Evolutionary conservation across 2,329 filamentous ascomycete genomes (phyloP).

Genomic region (Exophiala viscosa): DNA sequence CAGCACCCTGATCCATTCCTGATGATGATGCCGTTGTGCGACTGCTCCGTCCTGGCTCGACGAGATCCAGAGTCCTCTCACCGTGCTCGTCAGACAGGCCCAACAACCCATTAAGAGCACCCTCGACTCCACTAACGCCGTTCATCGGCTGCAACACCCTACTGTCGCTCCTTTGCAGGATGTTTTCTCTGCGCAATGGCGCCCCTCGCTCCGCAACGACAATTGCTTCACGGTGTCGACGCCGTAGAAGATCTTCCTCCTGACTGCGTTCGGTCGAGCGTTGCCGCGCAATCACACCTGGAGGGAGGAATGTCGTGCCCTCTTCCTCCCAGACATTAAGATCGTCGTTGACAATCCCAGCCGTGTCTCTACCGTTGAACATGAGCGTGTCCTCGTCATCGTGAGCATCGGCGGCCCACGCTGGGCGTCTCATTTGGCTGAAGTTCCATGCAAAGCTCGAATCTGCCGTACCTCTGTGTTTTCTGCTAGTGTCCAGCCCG

Average conservation of each 20-base stretch:
- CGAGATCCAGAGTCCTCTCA: not conserved
- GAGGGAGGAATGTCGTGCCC: not conserved
- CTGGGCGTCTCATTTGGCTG: not conserved
- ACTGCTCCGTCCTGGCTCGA: not conserved
- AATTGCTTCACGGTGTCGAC: slow-evolving; percentile 81
- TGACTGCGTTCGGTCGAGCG: slow-evolving; percentile 18
- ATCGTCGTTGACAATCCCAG: slow-evolving; percentile 31
- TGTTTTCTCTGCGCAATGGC: slow-evolving; percentile 69
- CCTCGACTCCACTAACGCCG: slow-evolving; percentile 18
- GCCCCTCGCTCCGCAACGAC: slow-evolving; percentile 82
- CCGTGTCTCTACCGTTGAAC: slow-evolving; percentile 52
- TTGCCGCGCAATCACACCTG: slow-evolving; percentile 2
- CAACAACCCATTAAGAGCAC: slow-evolving; percentile 17
- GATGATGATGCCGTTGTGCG: no score
- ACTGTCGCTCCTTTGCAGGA: slow-evolving; percentile 59
- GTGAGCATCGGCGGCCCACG: slow-evolving; percentile 43
- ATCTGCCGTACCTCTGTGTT: slow-evolving; percentile 33
- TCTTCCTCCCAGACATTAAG: slow-evolving; percentile 12
- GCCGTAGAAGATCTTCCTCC: slow-evolving; percentile 61
- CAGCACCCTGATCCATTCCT: no score
- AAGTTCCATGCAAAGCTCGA: slow-evolving; percentile 2
- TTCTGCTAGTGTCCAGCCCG: slow-evolving; percentile 41
- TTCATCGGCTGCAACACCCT: slow-evolving; percentile 17
- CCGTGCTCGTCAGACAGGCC: slow-evolving; percentile 10
- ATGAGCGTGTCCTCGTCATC: slow-evolving; percentile 50